A percentile compares a stretch with the other conserved stretches of the same genome.
Evolutionary conservation across 139 green algal species (phyloP).

Genomic region (Tetradesmus lagerheimii): DNA sequence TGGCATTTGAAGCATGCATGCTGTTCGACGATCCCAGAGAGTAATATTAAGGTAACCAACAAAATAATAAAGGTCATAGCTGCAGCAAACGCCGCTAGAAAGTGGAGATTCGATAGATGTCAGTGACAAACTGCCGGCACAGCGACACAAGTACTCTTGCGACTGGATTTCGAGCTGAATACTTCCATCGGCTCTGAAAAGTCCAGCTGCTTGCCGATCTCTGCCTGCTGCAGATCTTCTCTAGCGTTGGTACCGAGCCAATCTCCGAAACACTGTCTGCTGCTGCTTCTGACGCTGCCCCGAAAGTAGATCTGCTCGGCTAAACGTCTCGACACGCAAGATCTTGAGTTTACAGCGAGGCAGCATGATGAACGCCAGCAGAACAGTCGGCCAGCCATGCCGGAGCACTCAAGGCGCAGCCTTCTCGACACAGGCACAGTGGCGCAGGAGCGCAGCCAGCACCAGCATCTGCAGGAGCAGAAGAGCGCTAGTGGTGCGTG

Average conservation of each 20-base stretch:
- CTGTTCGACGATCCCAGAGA: too few relatives aligned
- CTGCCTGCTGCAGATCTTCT: not conserved
- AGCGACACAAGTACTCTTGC: too few relatives aligned
- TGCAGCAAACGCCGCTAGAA: too few relatives aligned
- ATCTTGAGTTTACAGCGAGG: not conserved
- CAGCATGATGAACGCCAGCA: conserved; percentile 11
- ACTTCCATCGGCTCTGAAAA: not conserved
- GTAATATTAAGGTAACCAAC: too few relatives aligned
- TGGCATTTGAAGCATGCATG: too few relatives aligned
- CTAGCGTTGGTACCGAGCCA: not conserved
- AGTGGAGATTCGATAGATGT: not conserved
- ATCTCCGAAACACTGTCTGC: not conserved
- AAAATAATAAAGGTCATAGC: too few relatives aligned
- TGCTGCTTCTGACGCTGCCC: not conserved
- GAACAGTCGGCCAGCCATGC: not conserved
- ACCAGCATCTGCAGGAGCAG: not conserved
- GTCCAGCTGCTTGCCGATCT: not conserved
- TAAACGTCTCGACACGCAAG: not conserved
- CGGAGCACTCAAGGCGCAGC: not conserved
- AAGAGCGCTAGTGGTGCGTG: not conserved
- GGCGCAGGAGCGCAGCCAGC: not conserved
- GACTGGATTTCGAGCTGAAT: too few relatives aligned
- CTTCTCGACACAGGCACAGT: not conserved
- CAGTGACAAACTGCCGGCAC: not conserved
- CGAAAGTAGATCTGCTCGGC: not conserved